A percentile compares a stretch with the other conserved stretches of the same genome.
phyloP scores from a whole-genome alignment of 176 grass and related monocot species.

The Pontederia crassipes region DNA sequence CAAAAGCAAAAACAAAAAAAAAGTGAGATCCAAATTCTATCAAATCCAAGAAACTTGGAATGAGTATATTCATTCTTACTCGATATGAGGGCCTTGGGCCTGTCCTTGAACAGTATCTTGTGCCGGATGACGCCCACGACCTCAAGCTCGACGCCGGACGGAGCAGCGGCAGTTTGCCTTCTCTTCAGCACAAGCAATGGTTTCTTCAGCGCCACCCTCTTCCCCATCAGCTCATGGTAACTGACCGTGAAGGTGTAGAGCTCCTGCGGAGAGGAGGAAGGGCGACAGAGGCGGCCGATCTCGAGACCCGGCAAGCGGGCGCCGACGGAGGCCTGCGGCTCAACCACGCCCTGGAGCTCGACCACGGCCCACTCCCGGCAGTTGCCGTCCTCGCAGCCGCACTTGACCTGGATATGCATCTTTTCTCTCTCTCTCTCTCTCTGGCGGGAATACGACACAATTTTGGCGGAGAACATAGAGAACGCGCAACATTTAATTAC shows the following conservation, averaged over 20 bases:
- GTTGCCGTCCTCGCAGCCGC: slow-evolving; percentile 41
- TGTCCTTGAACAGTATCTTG: slow-evolving; percentile 88
- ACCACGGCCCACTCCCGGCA: slow-evolving; percentile 82
- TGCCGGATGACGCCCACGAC: slow-evolving; percentile 76
- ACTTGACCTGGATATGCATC: slow-evolving; percentile 76
- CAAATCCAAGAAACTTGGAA: too few relatives aligned
- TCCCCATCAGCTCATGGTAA: slow-evolving; percentile 86
- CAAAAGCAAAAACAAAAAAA: too few relatives aligned
- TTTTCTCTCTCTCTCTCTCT: not conserved
- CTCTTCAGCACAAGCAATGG: slow-evolving; percentile 66
- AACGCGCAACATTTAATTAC: too few relatives aligned
- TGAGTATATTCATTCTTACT: slow-evolving; percentile 23
- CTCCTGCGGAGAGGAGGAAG: slow-evolving; percentile 36
- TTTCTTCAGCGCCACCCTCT: slow-evolving; percentile 66
- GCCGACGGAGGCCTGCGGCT: slow-evolving; percentile 42
- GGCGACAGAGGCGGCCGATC: slow-evolving; percentile 67
- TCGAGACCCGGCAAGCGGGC: slow-evolving; percentile 59
- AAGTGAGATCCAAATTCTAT: too few relatives aligned
- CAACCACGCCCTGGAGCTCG: slow-evolving; percentile 83
- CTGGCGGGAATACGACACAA: too few relatives aligned
- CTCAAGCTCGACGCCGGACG: slow-evolving; percentile 39
- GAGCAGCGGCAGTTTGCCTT: slow-evolving; percentile 23
- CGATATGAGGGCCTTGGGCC: slow-evolving; percentile 81
- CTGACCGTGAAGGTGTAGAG: slow-evolving; percentile 73
- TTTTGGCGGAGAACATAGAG: too few relatives aligned